Conservation (phyloP, 2,329 filamentous ascomycete genomes). For the Xylariaceae sp. region DNA sequence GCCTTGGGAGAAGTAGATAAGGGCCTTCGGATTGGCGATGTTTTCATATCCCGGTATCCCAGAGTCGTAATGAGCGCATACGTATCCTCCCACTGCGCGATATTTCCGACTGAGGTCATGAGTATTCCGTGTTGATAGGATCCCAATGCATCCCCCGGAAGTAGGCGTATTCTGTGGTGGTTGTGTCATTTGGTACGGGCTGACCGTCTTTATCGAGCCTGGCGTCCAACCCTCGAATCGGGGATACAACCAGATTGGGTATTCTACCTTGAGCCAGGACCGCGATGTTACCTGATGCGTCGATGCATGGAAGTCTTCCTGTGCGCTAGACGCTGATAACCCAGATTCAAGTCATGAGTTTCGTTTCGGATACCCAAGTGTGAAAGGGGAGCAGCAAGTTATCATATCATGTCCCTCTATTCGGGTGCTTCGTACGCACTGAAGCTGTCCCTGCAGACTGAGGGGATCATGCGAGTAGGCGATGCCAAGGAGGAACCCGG, state of each 20-base stretch:
- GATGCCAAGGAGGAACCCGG: neutral
- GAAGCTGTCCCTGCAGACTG: neutral
- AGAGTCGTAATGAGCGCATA: neutral
- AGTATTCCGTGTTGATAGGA: neutral
- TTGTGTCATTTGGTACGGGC: neutral
- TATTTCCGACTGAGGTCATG: neutral
- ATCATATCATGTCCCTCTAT: neutral
- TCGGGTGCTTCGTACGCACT: too few relatives aligned
- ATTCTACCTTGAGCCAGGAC: neutral
- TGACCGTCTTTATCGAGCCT: neutral
- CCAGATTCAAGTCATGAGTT: neutral
- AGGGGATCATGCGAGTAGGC: neutral
- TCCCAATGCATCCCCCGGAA: neutral
- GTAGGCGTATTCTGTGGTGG: neutral
- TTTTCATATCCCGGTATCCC: neutral
- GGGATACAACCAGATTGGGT: neutral
- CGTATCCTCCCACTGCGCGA: neutral
- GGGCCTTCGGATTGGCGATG: neutral
- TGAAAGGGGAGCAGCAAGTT: neutral
- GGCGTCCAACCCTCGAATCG: neutral
- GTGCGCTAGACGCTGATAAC: neutral
- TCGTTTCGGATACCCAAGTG: neutral
- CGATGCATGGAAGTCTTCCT: neutral
- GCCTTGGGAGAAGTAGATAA: neutral
- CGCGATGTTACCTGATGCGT: neutral